phyloP scores from a whole-genome alignment of 768 basidiomycete species.

The Daedaleopsis nitida region DNA sequence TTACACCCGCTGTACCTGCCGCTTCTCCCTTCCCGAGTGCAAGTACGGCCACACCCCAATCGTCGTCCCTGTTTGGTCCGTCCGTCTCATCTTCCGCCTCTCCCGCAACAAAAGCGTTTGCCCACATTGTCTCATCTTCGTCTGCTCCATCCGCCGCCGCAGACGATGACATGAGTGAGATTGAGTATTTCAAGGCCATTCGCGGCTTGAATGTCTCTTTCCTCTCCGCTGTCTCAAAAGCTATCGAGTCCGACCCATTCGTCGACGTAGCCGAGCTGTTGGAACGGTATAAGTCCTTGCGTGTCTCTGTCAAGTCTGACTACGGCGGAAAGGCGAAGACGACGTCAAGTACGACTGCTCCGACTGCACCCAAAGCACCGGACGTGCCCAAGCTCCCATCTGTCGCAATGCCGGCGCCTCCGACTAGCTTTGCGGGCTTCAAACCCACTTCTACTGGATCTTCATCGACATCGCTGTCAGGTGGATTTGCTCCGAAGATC shows the following conservation, averaged over 20 bases:
- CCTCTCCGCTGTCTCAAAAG: constrained; percentile 55
- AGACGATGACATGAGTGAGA: constrained; percentile 34
- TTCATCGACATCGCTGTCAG: constrained; percentile 1
- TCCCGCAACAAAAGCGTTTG: constrained; percentile 15
- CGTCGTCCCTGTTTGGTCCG: constrained; percentile 15
- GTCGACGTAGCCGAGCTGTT: constrained; percentile 57
- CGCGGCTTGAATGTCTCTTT: constrained; percentile 75
- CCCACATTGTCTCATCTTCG: constrained; percentile 12
- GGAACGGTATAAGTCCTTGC: constrained; percentile 59
- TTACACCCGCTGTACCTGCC: constrained; percentile 24
- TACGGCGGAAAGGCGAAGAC: constrained; percentile 40
- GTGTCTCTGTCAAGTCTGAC: constrained; percentile 56
- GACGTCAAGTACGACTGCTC: not conserved
- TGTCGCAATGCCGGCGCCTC: constrained; percentile 40
- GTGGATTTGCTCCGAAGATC: constrained; percentile 8
- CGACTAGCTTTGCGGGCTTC: constrained; percentile 40
- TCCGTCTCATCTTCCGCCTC: constrained; percentile 25
- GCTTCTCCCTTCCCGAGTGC: constrained; percentile 18
- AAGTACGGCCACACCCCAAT: constrained; percentile 9
- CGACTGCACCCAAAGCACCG: not conserved
- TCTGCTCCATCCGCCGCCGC: constrained; percentile 7
- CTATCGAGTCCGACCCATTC: constrained; percentile 71
- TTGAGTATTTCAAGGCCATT: constrained; percentile 68
- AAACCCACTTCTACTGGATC: constrained; percentile 26
- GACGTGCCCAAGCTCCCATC: constrained; percentile 3